Conservation (phyloP, 1,284 basidiomycete genomes). For the Cystobasidium sp. region DNA sequence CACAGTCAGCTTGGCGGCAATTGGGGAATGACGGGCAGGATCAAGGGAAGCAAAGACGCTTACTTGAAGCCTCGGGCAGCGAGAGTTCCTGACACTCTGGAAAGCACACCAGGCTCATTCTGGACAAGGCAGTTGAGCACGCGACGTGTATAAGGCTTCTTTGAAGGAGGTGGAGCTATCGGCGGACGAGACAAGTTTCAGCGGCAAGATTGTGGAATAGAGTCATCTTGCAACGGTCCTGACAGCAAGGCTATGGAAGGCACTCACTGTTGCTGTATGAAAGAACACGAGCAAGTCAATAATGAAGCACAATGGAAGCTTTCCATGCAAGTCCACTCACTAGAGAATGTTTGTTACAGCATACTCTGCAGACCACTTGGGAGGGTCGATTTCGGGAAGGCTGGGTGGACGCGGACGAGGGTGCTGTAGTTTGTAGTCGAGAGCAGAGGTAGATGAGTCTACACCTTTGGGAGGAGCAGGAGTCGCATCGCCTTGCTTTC, state of each 20-base stretch:
- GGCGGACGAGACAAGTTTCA: slow-evolving; percentile 37
- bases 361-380: slow-evolving; percentile 79
- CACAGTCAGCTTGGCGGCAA: neutral
- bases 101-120: slow-evolving; percentile 98
- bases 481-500: slow-evolving; percentile 4
- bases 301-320: neutral
- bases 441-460: slow-evolving; percentile 72
- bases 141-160: slow-evolving; percentile 66
- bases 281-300: neutral
- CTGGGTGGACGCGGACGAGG: slow-evolving; percentile 57
- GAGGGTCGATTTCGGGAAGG: slow-evolving; percentile 49
- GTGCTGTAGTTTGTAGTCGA: slow-evolving; percentile 86
- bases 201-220: slow-evolving; percentile 11
- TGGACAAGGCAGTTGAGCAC: slow-evolving; percentile 98
- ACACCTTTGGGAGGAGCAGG: slow-evolving; percentile 40
- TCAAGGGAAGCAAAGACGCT: neutral
- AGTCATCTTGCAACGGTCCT: neutral
- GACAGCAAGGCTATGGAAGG: neutral
- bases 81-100: slow-evolving; percentile 94
- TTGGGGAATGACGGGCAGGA: neutral
- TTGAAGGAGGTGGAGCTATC: slow-evolving; percentile 51
- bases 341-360: slow-evolving; percentile 91
- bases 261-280: slow-evolving; percentile 28
- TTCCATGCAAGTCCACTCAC: slow-evolving; percentile 5
- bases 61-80: slow-evolving; percentile 94